Evolutionary conservation across 257 asterid species (phyloP), one percentile per base, ranked within the genome.

Genomic region (Nemophila menziesii): DNA sequence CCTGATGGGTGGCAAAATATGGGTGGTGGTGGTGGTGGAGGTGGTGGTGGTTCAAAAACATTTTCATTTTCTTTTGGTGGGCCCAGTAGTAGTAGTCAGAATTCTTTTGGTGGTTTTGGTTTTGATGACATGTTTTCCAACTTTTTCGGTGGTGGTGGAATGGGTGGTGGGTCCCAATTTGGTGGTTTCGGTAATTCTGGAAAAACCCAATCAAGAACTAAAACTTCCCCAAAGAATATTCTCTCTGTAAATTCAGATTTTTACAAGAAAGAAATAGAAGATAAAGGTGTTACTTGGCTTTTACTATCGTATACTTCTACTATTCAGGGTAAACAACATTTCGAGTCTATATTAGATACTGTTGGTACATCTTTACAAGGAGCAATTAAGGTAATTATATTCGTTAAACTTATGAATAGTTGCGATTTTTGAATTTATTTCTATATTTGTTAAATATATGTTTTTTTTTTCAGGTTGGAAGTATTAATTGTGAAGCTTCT

Each of bases 21-120:
- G 93, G 93, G 93, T 20, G 87, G 89, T 44, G 80, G 69, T 51
- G 83, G 70, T 47, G 36, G 84, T 26, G 72, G 80, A 48, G 76
- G 70, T 47, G 36, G 84, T 26, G 72, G 80, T 45, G 76, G 82
- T 26, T 71, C 92, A 19, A 67, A 46, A 19, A 80, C 98, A 22
- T 85, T 72, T 71, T 90, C 98, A 33, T 90, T 90, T 68, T 85
- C 96, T 26, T 90, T 78, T 54, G 87, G 94, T 11, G 90, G 95
- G 23, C 77, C 95, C 14, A 68, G 80, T 14, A 56, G 65, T 58
- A 65, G 64, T 59, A 64, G 65, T 19, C 46, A 41, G 22, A 41
- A 9, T 8, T 8, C 22, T 13, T 37, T 11, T 37, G 42, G 40
- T 13, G 40, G 84, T 50, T 80, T 72, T 64, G 92, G 81, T 43